Conservation (phyloP, 1,139 yeast genomes). For the Lodderomyces orthopsilosis region DNA sequence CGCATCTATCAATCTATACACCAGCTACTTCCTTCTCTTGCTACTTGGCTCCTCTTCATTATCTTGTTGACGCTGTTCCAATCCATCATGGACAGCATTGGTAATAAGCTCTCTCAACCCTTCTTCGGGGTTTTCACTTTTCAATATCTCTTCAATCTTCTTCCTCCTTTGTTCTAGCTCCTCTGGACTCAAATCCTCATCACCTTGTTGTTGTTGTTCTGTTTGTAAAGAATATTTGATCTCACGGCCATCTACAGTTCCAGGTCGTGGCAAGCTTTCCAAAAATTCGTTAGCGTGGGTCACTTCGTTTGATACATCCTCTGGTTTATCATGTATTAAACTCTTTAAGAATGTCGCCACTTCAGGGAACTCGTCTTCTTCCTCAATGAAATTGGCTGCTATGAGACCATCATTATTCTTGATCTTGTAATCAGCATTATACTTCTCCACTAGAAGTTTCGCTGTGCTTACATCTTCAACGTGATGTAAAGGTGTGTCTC, state of each 20-base stretch:
- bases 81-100: conserved; percentile 57
- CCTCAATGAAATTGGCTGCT: conserved; percentile 66
- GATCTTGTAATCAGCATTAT: conserved; percentile 60
- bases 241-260: conserved; percentile 48
- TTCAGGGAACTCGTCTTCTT: conserved; percentile 84
- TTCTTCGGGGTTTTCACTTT: conserved; percentile 76
- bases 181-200: conserved; percentile 21
- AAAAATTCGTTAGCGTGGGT: conserved; percentile 17
- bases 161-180: conserved; percentile 53
- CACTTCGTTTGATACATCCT: conserved; percentile 7
- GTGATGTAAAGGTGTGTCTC: conserved; percentile 94
- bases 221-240: conserved; percentile 57
- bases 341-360: conserved; percentile 60
- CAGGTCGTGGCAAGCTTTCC: conserved; percentile 39
- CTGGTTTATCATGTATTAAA: conserved; percentile 34
- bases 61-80: conserved; percentile 27
- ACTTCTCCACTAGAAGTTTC: conserved; percentile 57
- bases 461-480: conserved; percentile 74
- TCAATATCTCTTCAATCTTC: conserved; percentile 66
- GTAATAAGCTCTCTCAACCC: conserved; percentile 67
- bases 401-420: conserved; percentile 75
- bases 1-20: background rate
- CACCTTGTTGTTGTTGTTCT: conserved; percentile 41
- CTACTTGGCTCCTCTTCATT: conserved; percentile 17
- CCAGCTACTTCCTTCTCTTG: conserved; percentile 17